phyloP scores from a whole-genome alignment of 2,329 filamentous ascomycete genomes.

The Apiospora marii region DNA sequence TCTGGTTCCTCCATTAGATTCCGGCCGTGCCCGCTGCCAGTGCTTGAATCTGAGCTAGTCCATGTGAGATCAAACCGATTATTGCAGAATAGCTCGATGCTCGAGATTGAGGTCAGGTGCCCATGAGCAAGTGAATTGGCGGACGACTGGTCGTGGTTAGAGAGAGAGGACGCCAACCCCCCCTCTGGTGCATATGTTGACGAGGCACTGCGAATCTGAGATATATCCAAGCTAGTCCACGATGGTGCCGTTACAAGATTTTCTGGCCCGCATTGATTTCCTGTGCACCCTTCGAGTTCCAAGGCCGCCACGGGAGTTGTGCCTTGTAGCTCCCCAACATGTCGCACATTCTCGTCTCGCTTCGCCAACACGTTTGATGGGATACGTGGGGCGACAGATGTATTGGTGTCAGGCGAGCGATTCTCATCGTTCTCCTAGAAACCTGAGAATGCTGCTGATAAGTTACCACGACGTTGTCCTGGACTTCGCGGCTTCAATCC shows the following conservation, averaged over 20 bases:
- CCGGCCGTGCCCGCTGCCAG: neutral
- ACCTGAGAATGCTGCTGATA: conserved; percentile 30
- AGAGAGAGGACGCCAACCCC: neutral
- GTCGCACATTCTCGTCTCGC: conserved; percentile 17
- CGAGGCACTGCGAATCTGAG: neutral
- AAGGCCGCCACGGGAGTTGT: neutral
- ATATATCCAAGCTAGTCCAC: neutral
- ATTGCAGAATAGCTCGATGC: neutral
- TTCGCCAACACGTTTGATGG: neutral
- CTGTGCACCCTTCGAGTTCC: neutral
- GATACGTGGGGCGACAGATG: neutral
- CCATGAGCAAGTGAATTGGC: neutral
- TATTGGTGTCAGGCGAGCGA: neutral
- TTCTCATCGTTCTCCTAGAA: conserved; percentile 33
- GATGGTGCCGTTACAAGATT: neutral
- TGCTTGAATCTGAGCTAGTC: neutral
- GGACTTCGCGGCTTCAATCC: neutral
- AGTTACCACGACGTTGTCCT: conserved; percentile 27
- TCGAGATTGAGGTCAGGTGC: neutral
- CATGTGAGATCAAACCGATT: neutral
- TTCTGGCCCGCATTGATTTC: neutral
- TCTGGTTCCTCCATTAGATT: neutral
- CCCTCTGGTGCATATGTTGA: neutral
- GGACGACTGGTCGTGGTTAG: neutral
- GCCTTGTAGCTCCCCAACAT: neutral